phyloP scores from a whole-genome alignment of 2,329 filamentous ascomycete genomes.

The Gnomoniopsis smithogilvyi region DNA sequence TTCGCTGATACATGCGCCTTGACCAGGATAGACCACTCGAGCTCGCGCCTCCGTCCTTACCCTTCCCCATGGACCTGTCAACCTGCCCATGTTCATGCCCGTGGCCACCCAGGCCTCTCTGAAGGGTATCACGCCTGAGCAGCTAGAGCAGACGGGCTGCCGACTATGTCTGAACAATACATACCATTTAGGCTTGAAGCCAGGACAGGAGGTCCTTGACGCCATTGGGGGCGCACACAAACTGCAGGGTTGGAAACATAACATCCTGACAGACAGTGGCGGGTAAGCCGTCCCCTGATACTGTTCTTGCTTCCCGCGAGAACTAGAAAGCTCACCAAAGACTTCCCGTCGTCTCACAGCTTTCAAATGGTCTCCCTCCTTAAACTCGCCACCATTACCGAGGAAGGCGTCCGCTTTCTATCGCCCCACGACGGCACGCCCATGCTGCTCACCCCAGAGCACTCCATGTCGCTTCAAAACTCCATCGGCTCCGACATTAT shows the following conservation, averaged over 20 bases:
- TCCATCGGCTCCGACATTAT: conserved; percentile 98
- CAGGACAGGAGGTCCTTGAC: conserved; percentile 85
- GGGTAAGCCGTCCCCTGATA: conserved; percentile 47
- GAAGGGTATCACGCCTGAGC: conserved; percentile 89
- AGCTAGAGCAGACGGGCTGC: conserved; percentile 86
- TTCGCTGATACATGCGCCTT: conserved; percentile 7
- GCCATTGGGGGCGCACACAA: conserved; percentile 89
- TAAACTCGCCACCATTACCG: conserved; percentile 88
- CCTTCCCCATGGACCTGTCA: conserved; percentile 87
- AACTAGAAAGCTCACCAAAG: neutral
- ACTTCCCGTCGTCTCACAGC: conserved; percentile 41
- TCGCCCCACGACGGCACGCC: conserved; percentile 92
- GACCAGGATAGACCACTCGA: conserved; percentile 71
- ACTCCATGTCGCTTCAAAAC: conserved; percentile 94
- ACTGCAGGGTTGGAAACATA: conserved; percentile 91
- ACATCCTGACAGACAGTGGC: conserved; percentile 82
- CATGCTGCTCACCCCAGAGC: conserved; percentile 96
- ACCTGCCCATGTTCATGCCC: conserved; percentile 95
- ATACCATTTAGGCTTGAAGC: conserved; percentile 93
- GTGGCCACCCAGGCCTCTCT: conserved; percentile 95
- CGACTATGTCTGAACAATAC: conserved; percentile 96
- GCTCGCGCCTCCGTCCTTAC: conserved; percentile 84
- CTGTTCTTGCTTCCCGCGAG: neutral
- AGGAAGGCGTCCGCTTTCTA: conserved; percentile 93
- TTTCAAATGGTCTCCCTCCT: conserved; percentile 99